Evolutionary conservation across 176 grass and related monocot genomes (phyloP).

Genomic region (Paspalum notatum): DNA sequence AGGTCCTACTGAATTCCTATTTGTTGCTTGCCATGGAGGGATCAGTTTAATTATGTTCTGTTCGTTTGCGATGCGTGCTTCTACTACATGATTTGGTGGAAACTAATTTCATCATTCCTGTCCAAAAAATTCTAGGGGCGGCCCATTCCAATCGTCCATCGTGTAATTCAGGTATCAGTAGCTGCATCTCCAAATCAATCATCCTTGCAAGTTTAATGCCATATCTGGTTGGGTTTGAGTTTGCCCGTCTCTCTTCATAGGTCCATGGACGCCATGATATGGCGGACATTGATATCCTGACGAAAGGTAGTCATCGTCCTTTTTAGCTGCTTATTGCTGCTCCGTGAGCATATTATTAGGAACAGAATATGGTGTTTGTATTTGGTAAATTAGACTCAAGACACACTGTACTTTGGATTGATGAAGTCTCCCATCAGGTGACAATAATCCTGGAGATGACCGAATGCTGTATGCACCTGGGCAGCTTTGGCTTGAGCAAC

Average conservation of each 20-base stretch:
- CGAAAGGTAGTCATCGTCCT: constrained; percentile 63
- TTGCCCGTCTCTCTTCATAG: constrained; percentile 45
- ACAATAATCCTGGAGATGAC: constrained; percentile 69
- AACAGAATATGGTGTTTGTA: not conserved
- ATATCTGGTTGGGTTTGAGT: not conserved
- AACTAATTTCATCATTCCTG: constrained; percentile 27
- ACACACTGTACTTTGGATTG: not conserved
- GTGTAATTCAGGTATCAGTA: constrained; percentile 74
- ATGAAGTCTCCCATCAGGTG: constrained; percentile 62
- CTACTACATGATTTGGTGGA: constrained; percentile 8
- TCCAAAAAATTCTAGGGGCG: constrained; percentile 58
- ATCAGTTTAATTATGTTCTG: not conserved
- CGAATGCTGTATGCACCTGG: constrained; percentile 64
- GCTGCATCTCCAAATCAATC: no score
- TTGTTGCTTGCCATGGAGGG: not conserved
- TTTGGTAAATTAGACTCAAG: not conserved
- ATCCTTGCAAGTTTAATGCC: not conserved
- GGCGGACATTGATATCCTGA: constrained; percentile 74
- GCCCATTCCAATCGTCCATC: constrained; percentile 90
- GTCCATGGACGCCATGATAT: constrained; percentile 71
- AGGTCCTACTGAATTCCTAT: constrained; percentile 29
- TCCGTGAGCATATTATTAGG: not conserved
- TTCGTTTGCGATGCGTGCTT: constrained; percentile 13
- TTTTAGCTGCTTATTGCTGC: not conserved
- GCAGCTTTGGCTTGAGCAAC: constrained; percentile 78